A percentile compares a stretch with the other conserved stretches of the same genome.
Conservation (phyloP, 2,329 filamentous ascomycete genomes). For the Keithomyces neogunnii region DNA sequence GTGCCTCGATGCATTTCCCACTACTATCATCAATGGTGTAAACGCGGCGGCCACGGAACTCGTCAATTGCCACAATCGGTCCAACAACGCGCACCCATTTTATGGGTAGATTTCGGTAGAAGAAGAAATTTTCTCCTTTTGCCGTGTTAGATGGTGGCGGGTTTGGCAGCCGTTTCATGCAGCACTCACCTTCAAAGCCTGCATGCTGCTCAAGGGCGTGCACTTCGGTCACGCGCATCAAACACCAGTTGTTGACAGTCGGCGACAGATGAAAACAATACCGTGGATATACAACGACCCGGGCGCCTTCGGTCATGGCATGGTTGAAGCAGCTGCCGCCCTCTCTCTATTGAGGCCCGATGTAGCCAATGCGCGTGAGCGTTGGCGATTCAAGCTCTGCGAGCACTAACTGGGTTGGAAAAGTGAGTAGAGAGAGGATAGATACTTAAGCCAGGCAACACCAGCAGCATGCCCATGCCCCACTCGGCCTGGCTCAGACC, state of each 20-base stretch:
- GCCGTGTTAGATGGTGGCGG: background rate
- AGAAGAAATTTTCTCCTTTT: constrained; percentile 48
- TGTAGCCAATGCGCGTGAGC: too few relatives aligned
- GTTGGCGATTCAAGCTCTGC: too few relatives aligned
- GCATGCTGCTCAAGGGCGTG: constrained; percentile 35
- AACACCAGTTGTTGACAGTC: constrained; percentile 52
- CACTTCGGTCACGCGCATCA: constrained; percentile 44
- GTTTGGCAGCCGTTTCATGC: background rate
- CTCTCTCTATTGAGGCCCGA: background rate
- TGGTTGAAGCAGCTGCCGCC: constrained; percentile 17
- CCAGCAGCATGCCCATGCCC: too few relatives aligned
- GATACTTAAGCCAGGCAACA: too few relatives aligned
- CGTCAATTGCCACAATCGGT: constrained; percentile 55
- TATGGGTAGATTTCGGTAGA: constrained; percentile 66
- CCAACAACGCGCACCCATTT: constrained; percentile 67
- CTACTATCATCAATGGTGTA: constrained; percentile 60
- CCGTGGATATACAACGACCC: constrained; percentile 43
- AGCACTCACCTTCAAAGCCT: constrained; percentile 43
- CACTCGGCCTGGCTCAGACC: too few relatives aligned
- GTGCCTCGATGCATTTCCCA: constrained; percentile 45
- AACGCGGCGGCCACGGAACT: constrained; percentile 35
- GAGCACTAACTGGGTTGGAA: too few relatives aligned
- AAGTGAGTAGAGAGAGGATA: too few relatives aligned
- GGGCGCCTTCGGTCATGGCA: constrained; percentile 41
- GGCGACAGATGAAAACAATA: constrained; percentile 57